These are phyloP conservation scores for Sporothrix pseudoabietina DNA, from an alignment of 2,329 filamentous ascomycete species.

Conservation along the genomic window DNA sequence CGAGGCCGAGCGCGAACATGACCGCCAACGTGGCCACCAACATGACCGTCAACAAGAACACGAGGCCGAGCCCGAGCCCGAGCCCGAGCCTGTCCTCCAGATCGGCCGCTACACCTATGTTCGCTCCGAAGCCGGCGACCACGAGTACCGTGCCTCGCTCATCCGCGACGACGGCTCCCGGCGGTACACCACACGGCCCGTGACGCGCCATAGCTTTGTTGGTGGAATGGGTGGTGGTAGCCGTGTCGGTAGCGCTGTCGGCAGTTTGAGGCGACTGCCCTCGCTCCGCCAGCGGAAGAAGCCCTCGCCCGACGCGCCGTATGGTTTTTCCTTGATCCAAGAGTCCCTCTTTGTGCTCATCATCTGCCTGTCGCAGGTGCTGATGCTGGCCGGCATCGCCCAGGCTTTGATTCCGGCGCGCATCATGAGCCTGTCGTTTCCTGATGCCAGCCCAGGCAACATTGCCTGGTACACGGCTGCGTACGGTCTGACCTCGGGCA, in stretches of 20 bases:
- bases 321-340: constrained; percentile 36
- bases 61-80: neutral
- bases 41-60: neutral
- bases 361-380: constrained; percentile 48
- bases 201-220: constrained; percentile 4
- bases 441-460: constrained; percentile 47
- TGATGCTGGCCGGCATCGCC: constrained; percentile 53
- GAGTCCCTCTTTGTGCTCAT: constrained; percentile 46
- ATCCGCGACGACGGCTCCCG: constrained; percentile 31
- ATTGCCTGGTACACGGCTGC: constrained; percentile 61
- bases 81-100: constrained; percentile 34
- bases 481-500: constrained; percentile 58
- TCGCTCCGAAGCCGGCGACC: constrained; percentile 35
- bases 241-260: neutral
- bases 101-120: constrained; percentile 38
- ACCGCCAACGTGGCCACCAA: neutral
- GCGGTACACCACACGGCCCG: constrained; percentile 25
- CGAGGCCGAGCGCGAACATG: neutral
- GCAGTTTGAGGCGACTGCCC: neutral
- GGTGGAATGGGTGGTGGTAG: neutral
- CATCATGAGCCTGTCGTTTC: constrained; percentile 53
- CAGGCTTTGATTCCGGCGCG: constrained; percentile 52
- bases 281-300: neutral
- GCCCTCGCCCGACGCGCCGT: constrained; percentile 29
- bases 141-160: constrained; percentile 29